These are phyloP conservation scores for Serendipita sp. DNA, from an alignment of 768 basidiomycete species.

Conservation along the genomic window DNA sequence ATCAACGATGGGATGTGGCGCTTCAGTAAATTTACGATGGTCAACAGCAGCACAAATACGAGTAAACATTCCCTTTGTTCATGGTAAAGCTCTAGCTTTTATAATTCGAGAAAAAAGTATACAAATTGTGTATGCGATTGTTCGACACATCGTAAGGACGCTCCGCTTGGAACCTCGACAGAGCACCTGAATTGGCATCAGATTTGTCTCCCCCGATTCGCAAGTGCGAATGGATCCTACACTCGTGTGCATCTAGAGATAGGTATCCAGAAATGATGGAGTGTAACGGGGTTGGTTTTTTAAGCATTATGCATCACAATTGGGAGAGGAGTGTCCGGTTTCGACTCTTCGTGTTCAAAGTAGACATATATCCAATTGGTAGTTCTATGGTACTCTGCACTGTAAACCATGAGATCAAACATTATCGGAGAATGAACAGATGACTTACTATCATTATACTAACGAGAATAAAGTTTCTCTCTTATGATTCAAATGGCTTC, in stretches of 20 bases:
- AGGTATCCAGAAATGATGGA: neutral
- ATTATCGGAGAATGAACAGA: too few relatives aligned
- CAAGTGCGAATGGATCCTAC: neutral
- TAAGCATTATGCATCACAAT: neutral
- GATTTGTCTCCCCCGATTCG: neutral
- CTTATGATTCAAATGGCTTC: too few relatives aligned
- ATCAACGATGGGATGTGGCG: too few relatives aligned
- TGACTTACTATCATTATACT: too few relatives aligned
- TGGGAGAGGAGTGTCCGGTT: neutral
- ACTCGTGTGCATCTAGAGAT: neutral
- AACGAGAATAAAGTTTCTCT: too few relatives aligned
- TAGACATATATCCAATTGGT: too few relatives aligned
- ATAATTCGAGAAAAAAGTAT: neutral
- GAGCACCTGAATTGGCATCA: neutral
- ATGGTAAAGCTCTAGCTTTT: neutral
- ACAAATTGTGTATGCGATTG: neutral
- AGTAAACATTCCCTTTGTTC: neutral
- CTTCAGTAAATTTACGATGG: too few relatives aligned
- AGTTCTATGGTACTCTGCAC: too few relatives aligned
- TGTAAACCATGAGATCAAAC: too few relatives aligned
- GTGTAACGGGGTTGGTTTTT: neutral
- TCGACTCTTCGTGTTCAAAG: too few relatives aligned
- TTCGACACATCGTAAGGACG: neutral
- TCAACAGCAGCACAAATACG: too few relatives aligned
- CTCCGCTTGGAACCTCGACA: constrained; percentile 3